A percentile compares a stretch with the other conserved stretches of the same genome.
Conservation (phyloP, 257 asterid genomes). For the Avicennia marina region DNA sequence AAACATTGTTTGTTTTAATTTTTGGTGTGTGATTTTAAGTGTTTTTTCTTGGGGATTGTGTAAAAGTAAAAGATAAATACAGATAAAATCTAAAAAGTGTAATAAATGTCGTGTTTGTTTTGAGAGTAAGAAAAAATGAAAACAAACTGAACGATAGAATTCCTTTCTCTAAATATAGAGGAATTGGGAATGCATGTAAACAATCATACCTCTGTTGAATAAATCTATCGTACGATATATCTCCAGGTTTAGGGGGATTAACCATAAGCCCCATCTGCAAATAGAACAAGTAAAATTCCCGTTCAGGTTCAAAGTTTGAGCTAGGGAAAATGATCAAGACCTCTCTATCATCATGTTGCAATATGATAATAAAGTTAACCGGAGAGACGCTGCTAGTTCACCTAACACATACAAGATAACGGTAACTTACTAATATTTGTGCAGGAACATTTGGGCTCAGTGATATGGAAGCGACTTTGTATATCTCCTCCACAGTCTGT, state of each 20-base stretch:
- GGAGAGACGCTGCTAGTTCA: background rate
- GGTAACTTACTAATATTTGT: constrained; percentile 80
- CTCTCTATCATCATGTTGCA: background rate
- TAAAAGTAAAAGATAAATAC: no score
- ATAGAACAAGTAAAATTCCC: constrained; percentile 9
- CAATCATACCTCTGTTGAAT: constrained; percentile 66
- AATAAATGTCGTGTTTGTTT: no score
- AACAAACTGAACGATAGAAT: background rate
- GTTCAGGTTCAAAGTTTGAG: background rate
- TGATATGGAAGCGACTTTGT: constrained; percentile 92
- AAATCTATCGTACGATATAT: constrained; percentile 80
- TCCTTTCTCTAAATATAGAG: background rate
- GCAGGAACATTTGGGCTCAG: constrained; percentile 98
- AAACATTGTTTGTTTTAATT: no score
- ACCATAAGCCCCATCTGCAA: constrained; percentile 94
- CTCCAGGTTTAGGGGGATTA: constrained; percentile 89
- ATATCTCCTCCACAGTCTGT: constrained; percentile 97
- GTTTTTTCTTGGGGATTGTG: no score
- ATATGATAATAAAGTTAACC: background rate
- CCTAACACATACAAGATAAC: background rate
- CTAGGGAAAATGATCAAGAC: background rate
- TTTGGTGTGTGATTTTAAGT: no score
- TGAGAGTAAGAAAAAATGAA: no score
- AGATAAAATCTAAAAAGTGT: no score
- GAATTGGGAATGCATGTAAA: background rate